Base-by-base conservation (phyloP, 2,329 filamentous ascomycete genomes). In the Ceratocystis cacaofunesta region DNA sequence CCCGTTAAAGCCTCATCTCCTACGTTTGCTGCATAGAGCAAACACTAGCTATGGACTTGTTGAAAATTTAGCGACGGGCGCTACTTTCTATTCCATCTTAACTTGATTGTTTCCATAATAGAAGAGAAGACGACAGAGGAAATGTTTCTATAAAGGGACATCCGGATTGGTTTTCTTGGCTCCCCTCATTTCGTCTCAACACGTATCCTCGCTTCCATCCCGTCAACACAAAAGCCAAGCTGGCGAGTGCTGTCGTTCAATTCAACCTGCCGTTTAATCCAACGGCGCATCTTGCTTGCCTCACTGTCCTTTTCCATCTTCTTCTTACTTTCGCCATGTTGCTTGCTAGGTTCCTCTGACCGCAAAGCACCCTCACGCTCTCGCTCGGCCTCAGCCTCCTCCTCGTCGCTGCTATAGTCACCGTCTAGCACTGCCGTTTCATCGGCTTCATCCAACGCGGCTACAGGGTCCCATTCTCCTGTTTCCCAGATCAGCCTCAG, bases 381-480 rank as follows among this genome's bases (percentile, higher is more conserved):
- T 5, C 70, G 74, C 52, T 75, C 73, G 25, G 71, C 69, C 12
- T 74, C 75, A 1, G 75, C 76, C 5, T 79, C 78, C 36, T 81
- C 79, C 5, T 81, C 80, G 36, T 82, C 81, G 58, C 79, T 81
- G 69, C 78, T 79, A 58, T 78, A 78, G 68, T 78, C 79, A 25
- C 80, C 80, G 12, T 70, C 72, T 2, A 72, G 71, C 65, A 70
- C 70, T 32, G 73, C 76, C 57, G 78, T 79, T 64, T 76, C 80
- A 55, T 83, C 83, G 36, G 81, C 80, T 3, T 83, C 80, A 68
- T 85, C 80, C 69, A 84, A 82, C 68, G 82, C 80, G 7, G 81
- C 81, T 0, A 90, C 85, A 0, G 89, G 89, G 73, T 96, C 90
- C 84, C 88, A 90, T 74, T 96, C 92, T 22, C 90, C 89, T 7